These are phyloP conservation scores for Chlorella ohadii DNA, from an alignment of 139 green algal species.

Conservation along the genomic window DNA sequence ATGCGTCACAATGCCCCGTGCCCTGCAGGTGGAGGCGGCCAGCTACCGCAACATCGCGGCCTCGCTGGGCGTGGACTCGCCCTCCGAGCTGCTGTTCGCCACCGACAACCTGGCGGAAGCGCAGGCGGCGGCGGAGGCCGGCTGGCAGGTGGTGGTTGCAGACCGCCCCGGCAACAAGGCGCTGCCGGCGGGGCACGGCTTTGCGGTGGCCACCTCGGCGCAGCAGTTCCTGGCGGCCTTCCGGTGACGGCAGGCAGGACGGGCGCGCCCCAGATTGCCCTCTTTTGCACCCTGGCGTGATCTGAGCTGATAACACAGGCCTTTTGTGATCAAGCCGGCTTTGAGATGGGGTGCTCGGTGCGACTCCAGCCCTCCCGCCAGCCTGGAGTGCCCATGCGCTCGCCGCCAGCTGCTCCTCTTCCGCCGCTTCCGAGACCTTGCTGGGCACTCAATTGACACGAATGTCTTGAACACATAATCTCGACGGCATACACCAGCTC, in stretches of 20 bases:
- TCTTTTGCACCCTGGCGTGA: too few species aligned
- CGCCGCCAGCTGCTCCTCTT: too few species aligned
- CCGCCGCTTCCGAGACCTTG: too few species aligned
- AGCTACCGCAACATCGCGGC: slow-evolving; percentile 89
- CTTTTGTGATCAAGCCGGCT: too few species aligned
- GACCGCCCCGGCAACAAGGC: slow-evolving; percentile 82
- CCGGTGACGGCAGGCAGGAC: background rate
- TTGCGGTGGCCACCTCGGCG: slow-evolving; percentile 66
- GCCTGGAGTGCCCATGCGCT: too few species aligned
- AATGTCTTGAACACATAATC: too few species aligned
- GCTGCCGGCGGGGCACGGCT: slow-evolving; percentile 65
- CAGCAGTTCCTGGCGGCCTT: slow-evolving; percentile 48
- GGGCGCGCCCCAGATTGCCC: background rate
- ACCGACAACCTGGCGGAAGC: slow-evolving; percentile 90
- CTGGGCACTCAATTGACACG: too few species aligned
- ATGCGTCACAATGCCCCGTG: background rate
- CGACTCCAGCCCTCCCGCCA: too few species aligned
- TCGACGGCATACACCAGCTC: too few species aligned
- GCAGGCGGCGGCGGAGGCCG: slow-evolving; percentile 76
- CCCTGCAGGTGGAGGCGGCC: slow-evolving; percentile 46
- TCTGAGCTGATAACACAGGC: too few species aligned
- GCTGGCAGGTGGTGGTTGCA: slow-evolving; percentile 82
- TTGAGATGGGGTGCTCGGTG: too few species aligned
- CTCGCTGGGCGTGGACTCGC: slow-evolving; percentile 76
- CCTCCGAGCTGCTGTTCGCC: slow-evolving; percentile 83